Evolutionary conservation across 371 early-diverging fungal species (phyloP).

Genomic region (Gilbertella persicaria): DNA sequence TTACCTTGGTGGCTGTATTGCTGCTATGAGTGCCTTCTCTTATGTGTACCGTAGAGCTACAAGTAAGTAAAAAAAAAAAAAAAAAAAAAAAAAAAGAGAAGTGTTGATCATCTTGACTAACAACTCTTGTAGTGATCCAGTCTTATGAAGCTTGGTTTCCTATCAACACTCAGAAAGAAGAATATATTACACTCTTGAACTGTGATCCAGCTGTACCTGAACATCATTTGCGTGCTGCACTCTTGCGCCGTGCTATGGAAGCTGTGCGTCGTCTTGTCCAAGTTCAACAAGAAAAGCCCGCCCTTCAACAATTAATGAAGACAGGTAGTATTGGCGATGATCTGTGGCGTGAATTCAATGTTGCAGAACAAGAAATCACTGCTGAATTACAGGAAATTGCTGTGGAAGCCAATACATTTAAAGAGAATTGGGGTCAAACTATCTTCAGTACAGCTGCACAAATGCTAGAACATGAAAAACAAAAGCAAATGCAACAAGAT

Average conservation of each 20-base stretch:
- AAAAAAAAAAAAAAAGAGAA: too few species aligned
- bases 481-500: constrained; percentile 47
- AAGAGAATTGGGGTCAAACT: constrained; percentile 83
- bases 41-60: constrained; percentile 52
- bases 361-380: constrained; percentile 85
- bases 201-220: constrained; percentile 62
- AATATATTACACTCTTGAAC: constrained; percentile 72
- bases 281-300: constrained; percentile 85
- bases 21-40: constrained; percentile 64
- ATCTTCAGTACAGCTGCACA: constrained; percentile 86
- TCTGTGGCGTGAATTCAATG: constrained; percentile 76
- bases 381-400: constrained; percentile 81
- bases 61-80: too few species aligned
- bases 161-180: constrained; percentile 63
- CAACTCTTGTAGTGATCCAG: constrained; percentile 28
- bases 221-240: constrained; percentile 69
- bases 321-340: constrained; percentile 90
- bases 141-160: constrained; percentile 74
- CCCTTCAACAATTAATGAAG: constrained; percentile 75
- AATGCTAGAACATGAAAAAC: constrained; percentile 68
- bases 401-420: constrained; percentile 79
- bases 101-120: not conserved
- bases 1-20: constrained; percentile 65
- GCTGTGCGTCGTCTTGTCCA: constrained; percentile 76
- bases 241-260: constrained; percentile 86